A percentile compares a stretch with the other conserved stretches of the same genome.
Evolutionary conservation across 371 early-diverging fungal species (phyloP).

Genomic region (Actinomortierella ambigua): DNA sequence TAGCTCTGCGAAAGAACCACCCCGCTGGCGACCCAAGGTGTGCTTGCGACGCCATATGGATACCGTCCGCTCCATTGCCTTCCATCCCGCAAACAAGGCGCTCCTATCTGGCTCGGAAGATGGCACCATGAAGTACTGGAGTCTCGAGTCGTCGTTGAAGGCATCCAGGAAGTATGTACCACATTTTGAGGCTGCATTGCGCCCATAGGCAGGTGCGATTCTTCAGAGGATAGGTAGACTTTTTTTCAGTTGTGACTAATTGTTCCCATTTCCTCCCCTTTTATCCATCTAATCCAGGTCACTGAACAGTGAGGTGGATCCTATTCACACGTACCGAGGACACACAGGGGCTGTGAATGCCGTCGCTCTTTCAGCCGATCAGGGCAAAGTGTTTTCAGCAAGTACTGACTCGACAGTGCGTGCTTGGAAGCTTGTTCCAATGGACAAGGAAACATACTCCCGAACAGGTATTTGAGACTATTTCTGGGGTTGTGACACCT

Average conservation of each 20-base stretch:
- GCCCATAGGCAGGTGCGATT: too few relatives aligned
- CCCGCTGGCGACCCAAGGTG: conserved; percentile 62
- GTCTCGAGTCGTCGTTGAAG: conserved; percentile 49
- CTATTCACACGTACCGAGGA: conserved; percentile 80
- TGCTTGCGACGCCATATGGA: conserved; percentile 77
- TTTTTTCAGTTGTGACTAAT: too few relatives aligned
- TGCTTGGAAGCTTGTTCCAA: conserved; percentile 74
- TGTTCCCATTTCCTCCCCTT: not conserved
- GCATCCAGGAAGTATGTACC: conserved; percentile 14
- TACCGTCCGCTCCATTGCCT: conserved; percentile 73
- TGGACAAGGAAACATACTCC: conserved; percentile 58
- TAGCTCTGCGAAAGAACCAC: conserved; percentile 12
- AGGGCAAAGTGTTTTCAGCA: conserved; percentile 69
- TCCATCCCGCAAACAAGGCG: conserved; percentile 66
- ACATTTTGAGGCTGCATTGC: too few relatives aligned
- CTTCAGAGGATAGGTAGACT: too few relatives aligned
- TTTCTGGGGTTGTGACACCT: conserved; percentile 24
- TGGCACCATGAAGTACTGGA: conserved; percentile 84
- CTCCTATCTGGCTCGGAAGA: conserved; percentile 85
- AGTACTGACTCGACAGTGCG: conserved; percentile 79
- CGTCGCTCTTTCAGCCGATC: conserved; percentile 66
- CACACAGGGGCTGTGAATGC: conserved; percentile 75
- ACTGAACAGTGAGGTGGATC: conserved; percentile 61
- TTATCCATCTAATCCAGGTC: not conserved
- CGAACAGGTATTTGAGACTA: conserved; percentile 51